A percentile compares a stretch with the other conserved stretches of the same genome.
Conservation (phyloP, 1,284 basidiomycete genomes). For the Paramarasmius palmivorus region DNA sequence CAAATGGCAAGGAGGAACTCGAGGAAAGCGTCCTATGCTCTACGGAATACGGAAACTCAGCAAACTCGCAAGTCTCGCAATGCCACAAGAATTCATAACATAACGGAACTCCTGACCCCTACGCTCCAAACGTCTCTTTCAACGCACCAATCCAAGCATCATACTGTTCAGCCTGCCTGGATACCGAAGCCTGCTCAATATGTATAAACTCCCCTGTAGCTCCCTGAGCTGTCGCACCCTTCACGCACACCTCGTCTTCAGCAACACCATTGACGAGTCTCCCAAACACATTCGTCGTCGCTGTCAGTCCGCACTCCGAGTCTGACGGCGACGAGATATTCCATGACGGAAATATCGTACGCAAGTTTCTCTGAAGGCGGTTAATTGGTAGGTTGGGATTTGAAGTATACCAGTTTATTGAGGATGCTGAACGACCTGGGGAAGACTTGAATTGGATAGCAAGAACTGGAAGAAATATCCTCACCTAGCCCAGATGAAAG, state of each 20-base stretch:
- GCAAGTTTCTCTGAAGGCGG: constrained; percentile 31
- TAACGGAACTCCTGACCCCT: no score
- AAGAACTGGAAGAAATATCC: background rate
- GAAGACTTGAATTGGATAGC: background rate
- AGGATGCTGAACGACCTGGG: constrained; percentile 18
- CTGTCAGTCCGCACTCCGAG: constrained; percentile 36
- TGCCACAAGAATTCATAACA: no score
- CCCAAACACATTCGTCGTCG: constrained; percentile 44
- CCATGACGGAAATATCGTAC: constrained; percentile 31
- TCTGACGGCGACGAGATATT: constrained; percentile 38
- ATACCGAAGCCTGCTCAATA: constrained; percentile 35
- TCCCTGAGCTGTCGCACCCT: constrained; percentile 21
- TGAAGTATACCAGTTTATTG: constrained; percentile 23
- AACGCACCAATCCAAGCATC: constrained; percentile 34
- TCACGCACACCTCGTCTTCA: constrained; percentile 30
- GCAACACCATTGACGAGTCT: constrained; percentile 38
- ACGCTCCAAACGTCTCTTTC: constrained; percentile 26
- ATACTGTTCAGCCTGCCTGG: constrained; percentile 24
- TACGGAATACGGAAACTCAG: no score
- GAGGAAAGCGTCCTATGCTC: no score
- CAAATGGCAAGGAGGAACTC: no score
- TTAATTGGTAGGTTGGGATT: constrained; percentile 35
- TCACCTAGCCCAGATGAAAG: constrained; percentile 44
- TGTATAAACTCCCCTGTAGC: constrained; percentile 41
- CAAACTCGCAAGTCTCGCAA: no score